These are phyloP conservation scores for Knoxdaviesia capensis DNA, from an alignment of 2,329 filamentous ascomycete genomes.

Conservation along the genomic window DNA sequence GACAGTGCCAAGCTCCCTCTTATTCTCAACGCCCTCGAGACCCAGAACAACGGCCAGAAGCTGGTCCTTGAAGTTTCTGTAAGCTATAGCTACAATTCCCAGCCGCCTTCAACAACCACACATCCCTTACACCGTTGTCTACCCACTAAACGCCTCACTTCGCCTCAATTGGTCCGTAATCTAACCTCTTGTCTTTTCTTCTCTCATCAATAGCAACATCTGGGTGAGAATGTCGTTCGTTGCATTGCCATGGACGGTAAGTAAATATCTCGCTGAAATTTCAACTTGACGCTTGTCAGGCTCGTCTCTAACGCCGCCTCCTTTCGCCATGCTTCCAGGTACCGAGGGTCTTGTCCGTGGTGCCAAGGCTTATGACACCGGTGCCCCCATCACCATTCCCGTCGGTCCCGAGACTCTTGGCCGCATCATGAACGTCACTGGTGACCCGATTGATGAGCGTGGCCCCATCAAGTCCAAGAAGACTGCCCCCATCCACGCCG, in stretches of 20 bases:
- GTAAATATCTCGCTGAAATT: conserved; percentile 12
- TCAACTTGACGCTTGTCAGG: no score
- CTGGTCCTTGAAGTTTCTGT: conserved; percentile 92
- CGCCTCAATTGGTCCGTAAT: no score
- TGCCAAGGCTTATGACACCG: conserved; percentile 67
- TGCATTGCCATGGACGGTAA: conserved; percentile 99
- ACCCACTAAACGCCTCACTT: conserved; percentile 10
- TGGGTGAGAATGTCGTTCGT: conserved; percentile 97
- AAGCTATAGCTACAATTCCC: conserved; percentile 17
- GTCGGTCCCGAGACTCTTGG: conserved; percentile 86
- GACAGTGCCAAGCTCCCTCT: conserved; percentile 79
- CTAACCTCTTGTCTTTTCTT: no score
- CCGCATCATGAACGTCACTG: conserved; percentile 99
- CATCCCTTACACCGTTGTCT: neutral
- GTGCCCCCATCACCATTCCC: conserved; percentile 86
- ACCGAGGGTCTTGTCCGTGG: conserved; percentile 99
- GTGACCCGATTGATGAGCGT: conserved; percentile 99
- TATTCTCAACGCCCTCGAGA: conserved; percentile 94
- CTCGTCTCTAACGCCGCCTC: neutral
- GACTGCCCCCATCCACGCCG: conserved; percentile 78
- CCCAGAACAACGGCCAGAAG: conserved; percentile 80
- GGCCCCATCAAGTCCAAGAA: conserved; percentile 91
- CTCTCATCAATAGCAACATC: conserved; percentile 57
- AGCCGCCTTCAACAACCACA: no score
- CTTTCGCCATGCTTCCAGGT: conserved; percentile 36